Base-by-base conservation (phyloP, 2,329 filamentous ascomycete genomes). In the Monilinia laxa region DNA sequence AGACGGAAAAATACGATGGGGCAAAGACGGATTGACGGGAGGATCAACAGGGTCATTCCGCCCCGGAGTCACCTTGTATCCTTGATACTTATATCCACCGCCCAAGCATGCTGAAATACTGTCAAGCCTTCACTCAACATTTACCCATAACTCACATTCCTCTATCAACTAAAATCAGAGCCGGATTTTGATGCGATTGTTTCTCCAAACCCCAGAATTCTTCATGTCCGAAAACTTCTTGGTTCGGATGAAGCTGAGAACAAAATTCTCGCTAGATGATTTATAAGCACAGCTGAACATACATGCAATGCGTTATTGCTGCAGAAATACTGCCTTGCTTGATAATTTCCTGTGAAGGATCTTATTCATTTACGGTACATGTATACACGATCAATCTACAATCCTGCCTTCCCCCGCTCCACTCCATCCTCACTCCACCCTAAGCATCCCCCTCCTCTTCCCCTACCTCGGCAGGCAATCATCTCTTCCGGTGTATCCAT, bases 401-500 rank as follows among this genome's bases (percentile, higher is more conserved):
- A 51, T 51, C 31, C 45, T 25, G 35, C 25, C 7, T 31, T 28
- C 20, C 42, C 57, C 25, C 23, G 40, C 56, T 12, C 6, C 16
- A 5, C 40, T 31, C 14, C 12, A 18, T 56, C 54, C 35, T 12
- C 35, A 18, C 10, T 4, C 11, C 38, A 11, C 56, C n/a, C n/a
- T 28, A 12, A 18, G 16, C 16, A 31, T 42, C 25, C 18, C 28
- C 20, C n/a, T n/a, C 16, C 9, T 28, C 6, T 20, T 40, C 11
- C 35, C 54, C 12, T 9, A 35, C 31, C 54, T 47, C 45, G 45
- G 45, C 58, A 60, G 25, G 20, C 58, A 60, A 45, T 60, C 58
- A 23, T 51, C 28, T 60, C 45, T 51, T 60, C 58, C 57, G 45
- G 58, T 45, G 58, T 51, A 51, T 60, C 45, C 58, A 60, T 35